phyloP scores from a whole-genome alignment of 2,329 filamentous ascomycete genomes.

The Penicillium sp. region DNA sequence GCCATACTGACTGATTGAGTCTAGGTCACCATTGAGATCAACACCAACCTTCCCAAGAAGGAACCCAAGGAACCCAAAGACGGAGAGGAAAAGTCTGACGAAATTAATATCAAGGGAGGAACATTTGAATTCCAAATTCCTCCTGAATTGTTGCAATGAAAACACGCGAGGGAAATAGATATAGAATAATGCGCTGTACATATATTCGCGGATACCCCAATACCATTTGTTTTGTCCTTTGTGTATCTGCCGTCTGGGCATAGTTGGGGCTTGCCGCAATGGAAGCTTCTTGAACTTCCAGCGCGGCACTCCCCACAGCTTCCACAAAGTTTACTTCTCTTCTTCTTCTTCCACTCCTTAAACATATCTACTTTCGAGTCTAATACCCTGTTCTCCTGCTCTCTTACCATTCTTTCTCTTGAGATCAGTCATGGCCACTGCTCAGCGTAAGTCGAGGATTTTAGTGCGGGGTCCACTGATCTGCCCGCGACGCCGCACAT shows the following conservation, averaged over 20 bases:
- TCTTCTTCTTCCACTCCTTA: constrained; percentile 14
- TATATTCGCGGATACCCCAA: constrained; percentile 8
- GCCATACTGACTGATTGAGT: constrained; percentile 11
- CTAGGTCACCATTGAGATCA: constrained; percentile 46
- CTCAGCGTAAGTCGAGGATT: constrained; percentile 28
- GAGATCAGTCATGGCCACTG: constrained; percentile 32
- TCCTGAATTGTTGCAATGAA: constrained; percentile 26
- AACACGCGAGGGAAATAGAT: background rate
- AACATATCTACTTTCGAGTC: constrained; percentile 5
- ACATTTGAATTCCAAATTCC: constrained; percentile 29
- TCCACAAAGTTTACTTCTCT: constrained; percentile 15
- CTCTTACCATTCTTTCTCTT: constrained; percentile 6
- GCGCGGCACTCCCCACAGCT: constrained; percentile 19
- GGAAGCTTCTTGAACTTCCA: constrained; percentile 43
- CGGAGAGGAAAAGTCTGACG: constrained; percentile 5
- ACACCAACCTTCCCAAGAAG: constrained; percentile 45
- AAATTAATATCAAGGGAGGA: constrained; percentile 12
- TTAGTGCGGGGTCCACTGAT: constrained; percentile 26
- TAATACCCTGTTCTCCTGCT: constrained; percentile 5
- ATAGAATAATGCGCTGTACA: constrained; percentile 6
- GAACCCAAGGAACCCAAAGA: constrained; percentile 27
- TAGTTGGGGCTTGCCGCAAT: constrained; percentile 19
- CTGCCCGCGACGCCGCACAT: constrained; percentile 14
- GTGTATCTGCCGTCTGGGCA: background rate
- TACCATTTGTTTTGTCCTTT: background rate